Percentiles rank a stretch among this genome's conserved stretches.
Evolutionary conservation across 1,139 yeast species (phyloP).

Genomic region (Candida labiduridarum): DNA sequence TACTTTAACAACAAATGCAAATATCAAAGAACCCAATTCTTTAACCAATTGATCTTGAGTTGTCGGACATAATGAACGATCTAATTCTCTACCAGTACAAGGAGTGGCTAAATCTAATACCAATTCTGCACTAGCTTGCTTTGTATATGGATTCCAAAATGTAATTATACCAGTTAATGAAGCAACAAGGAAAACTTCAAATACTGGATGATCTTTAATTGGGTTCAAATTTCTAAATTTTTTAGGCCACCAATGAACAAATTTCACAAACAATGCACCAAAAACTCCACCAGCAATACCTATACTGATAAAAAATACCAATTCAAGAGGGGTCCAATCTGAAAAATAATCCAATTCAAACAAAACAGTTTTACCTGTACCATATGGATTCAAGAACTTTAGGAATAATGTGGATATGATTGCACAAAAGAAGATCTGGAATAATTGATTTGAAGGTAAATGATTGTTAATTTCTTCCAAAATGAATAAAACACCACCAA

Average conservation of each 20-base stretch:
- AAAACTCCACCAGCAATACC: constrained; percentile 62
- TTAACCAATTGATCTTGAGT: constrained; percentile 27
- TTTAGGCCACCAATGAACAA: constrained; percentile 53
- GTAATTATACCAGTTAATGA: constrained; percentile 51
- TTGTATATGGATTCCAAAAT: constrained; percentile 56
- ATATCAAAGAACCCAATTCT: constrained; percentile 37
- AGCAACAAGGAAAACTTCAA: constrained; percentile 53
- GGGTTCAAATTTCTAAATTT: constrained; percentile 35
- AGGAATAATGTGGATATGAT: constrained; percentile 58
- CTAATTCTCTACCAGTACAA: constrained; percentile 32
- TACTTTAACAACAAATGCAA: constrained; percentile 51
- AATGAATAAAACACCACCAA: constrained; percentile 69
- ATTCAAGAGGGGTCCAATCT: constrained; percentile 57
- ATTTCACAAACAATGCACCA: constrained; percentile 57
- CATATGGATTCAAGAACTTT: constrained; percentile 61
- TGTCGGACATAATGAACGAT: constrained; percentile 46
- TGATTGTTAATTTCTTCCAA: constrained; percentile 67
- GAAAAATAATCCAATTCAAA: constrained; percentile 58
- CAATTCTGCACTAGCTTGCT: constrained; percentile 56
- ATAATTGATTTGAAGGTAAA: constrained; percentile 58
- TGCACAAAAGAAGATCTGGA: constrained; percentile 64
- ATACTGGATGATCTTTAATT: constrained; percentile 43
- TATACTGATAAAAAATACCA: constrained; percentile 48
- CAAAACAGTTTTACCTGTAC: constrained; percentile 62
- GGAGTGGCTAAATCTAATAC: constrained; percentile 57